A percentile compares a stretch with the other conserved stretches of the same genome.
Evolutionary conservation across 306 rosid species (phyloP).

Genomic region (Quercus robur): DNA sequence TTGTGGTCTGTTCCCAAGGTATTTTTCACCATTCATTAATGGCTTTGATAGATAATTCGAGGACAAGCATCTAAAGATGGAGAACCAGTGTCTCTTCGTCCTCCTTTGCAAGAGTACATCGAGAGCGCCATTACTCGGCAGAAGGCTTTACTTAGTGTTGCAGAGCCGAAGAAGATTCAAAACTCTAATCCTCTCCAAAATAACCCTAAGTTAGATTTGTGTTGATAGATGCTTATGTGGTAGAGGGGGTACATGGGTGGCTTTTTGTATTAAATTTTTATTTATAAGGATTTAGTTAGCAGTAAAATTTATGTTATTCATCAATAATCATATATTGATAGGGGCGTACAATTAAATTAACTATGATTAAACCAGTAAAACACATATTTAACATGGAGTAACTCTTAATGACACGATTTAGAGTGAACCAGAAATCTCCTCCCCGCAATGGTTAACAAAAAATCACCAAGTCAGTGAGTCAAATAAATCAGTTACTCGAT

Average conservation of each 20-base stretch:
- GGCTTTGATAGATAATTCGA: slow-evolving; percentile 56
- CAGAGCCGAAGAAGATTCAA: background rate
- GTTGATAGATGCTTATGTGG: background rate
- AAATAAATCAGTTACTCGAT: too few species aligned
- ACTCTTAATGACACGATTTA: too few species aligned
- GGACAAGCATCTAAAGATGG: slow-evolving; percentile 39
- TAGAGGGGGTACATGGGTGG: background rate
- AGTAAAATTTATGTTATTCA: too few species aligned
- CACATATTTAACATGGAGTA: too few species aligned
- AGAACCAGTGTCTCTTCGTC: slow-evolving; percentile 30
- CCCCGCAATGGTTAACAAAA: too few species aligned
- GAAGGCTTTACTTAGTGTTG: slow-evolving; percentile 25
- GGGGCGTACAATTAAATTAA: too few species aligned
- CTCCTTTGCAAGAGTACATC: slow-evolving; percentile 38
- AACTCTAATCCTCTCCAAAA: slow-evolving; percentile 3
- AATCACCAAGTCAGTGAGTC: too few species aligned
- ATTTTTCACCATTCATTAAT: background rate
- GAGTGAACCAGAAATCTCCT: too few species aligned
- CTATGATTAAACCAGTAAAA: too few species aligned
- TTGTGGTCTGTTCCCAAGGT: too few species aligned
- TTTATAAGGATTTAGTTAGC: too few species aligned
- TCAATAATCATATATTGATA: too few species aligned
- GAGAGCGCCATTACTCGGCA: slow-evolving; percentile 36
- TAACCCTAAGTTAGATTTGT: slow-evolving; percentile 26
- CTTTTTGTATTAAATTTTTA: background rate